Evolutionary conservation across 768 basidiomycete species (phyloP).

Genomic region (Pleurotus cornucopiae): DNA sequence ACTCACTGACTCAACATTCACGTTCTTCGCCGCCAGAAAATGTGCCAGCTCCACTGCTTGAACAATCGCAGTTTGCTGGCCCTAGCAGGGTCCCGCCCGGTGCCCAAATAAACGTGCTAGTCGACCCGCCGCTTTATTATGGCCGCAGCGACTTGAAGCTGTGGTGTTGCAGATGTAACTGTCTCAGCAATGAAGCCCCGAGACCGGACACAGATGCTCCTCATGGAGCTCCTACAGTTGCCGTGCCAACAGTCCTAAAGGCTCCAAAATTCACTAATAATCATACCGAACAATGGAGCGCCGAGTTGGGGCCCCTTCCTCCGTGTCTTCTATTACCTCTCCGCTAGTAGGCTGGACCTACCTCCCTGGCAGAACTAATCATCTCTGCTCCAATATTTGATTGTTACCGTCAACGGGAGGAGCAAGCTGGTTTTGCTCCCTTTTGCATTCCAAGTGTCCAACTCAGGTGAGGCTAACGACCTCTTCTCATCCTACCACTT

Average conservation of each 20-base stretch:
- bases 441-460: slow-evolving; percentile 8
- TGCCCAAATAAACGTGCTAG: too few species aligned
- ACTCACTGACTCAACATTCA: too few species aligned
- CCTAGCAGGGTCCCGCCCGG: too few species aligned
- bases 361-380: slow-evolving; percentile 8
- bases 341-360: slow-evolving; percentile 9
- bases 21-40: too few species aligned
- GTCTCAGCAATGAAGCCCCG: background rate
- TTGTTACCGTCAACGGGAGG: slow-evolving; percentile 5
- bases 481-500: background rate
- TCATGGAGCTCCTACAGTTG: background rate
- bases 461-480: background rate
- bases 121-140: too few species aligned
- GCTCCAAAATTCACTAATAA: background rate
- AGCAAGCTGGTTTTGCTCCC: slow-evolving; percentile 9
- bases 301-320: background rate
- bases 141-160: too few species aligned
- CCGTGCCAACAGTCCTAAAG: slow-evolving; percentile 3
- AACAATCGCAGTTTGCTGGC: too few species aligned
- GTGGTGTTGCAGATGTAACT: too few species aligned
- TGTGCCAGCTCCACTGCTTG: too few species aligned
- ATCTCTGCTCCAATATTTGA: slow-evolving; percentile 7
- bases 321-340: slow-evolving; percentile 8
- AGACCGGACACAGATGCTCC: background rate
- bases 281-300: background rate